Evolutionary conservation across 2,329 filamentous ascomycete species (phyloP).

Genomic region (Penicillium capsulatum): DNA sequence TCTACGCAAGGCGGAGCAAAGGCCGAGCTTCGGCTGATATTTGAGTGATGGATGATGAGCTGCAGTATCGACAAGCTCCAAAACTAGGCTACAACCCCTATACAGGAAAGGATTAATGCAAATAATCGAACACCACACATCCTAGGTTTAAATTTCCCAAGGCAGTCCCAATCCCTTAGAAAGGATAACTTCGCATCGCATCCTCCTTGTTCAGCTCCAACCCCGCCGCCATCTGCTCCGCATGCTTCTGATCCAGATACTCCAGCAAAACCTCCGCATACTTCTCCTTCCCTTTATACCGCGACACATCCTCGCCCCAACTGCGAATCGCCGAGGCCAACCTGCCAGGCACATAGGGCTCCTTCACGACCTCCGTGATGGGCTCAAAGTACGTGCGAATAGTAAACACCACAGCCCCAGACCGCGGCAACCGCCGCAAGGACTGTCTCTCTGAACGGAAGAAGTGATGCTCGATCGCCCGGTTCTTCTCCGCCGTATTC

Average conservation of each 20-base stretch:
- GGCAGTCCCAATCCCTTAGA: conserved; percentile 24
- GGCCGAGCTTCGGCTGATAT: conserved; percentile 12
- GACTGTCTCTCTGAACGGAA: conserved; percentile 75
- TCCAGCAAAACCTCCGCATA: conserved; percentile 70
- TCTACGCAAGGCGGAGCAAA: conserved; percentile 40
- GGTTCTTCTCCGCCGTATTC: conserved; percentile 71
- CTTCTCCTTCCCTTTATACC: conserved; percentile 73
- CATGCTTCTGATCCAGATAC: conserved; percentile 70
- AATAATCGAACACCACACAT: no score
- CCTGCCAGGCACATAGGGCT: conserved; percentile 72
- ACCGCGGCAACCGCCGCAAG: conserved; percentile 58
- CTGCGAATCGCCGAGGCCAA: conserved; percentile 74
- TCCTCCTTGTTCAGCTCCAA: conserved; percentile 60
- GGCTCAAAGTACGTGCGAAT: conserved; percentile 77
- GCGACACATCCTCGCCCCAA: conserved; percentile 72
- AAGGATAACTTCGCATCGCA: conserved; percentile 61
- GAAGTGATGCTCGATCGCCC: conserved; percentile 66
- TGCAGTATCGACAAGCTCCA: no score
- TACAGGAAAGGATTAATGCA: no score
- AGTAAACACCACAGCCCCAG: conserved; percentile 64
- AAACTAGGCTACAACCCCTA: no score
- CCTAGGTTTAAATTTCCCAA: no score
- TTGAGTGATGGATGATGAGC: background rate
- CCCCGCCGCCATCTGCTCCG: conserved; percentile 66
- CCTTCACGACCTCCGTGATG: conserved; percentile 61